phyloP scores from a whole-genome alignment of 352 stramenopile genomes.

The Lagenidium giganteum region DNA sequence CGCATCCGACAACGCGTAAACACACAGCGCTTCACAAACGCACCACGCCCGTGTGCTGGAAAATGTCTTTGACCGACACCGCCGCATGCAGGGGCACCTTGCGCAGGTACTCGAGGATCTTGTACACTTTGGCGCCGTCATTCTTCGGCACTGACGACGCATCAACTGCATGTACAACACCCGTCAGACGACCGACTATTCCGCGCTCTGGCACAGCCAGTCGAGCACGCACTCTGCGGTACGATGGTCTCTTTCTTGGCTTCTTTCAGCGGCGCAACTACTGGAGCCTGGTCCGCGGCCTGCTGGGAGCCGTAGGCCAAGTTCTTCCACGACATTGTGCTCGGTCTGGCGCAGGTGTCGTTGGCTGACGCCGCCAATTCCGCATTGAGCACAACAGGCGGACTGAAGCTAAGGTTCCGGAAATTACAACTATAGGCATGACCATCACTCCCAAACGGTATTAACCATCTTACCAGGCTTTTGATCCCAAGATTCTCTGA shows the following conservation, averaged over 20 bases:
- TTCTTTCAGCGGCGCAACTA: slow-evolving; percentile 46
- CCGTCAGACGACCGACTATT: neutral
- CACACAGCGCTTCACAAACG: too few species aligned
- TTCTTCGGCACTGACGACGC: slow-evolving; percentile 78
- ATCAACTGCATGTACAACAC: slow-evolving; percentile 36
- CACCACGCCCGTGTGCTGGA: slow-evolving; percentile 83
- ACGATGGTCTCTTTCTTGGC: slow-evolving; percentile 47
- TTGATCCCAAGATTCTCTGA: too few species aligned
- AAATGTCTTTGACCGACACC: slow-evolving; percentile 62
- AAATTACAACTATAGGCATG: too few species aligned
- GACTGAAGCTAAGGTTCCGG: too few species aligned
- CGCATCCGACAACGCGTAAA: neutral
- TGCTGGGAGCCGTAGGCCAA: slow-evolving; percentile 80
- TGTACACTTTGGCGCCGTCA: slow-evolving; percentile 83
- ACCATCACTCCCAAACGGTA: too few species aligned
- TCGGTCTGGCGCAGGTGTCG: too few species aligned
- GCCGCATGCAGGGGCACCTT: slow-evolving; percentile 78
- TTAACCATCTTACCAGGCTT: too few species aligned
- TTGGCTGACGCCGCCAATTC: too few species aligned
- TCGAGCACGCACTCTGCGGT: slow-evolving; percentile 36
- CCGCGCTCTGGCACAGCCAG: neutral
- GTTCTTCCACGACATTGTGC: slow-evolving; percentile 62
- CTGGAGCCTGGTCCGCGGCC: slow-evolving; percentile 55
- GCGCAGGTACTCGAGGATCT: slow-evolving; percentile 83
- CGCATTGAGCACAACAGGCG: too few species aligned